Percentiles rank a stretch among this genome's conserved stretches.
These are phyloP conservation scores for Eimeria praecox DNA, from an alignment of 169 alveolate genomes.

Conservation along the genomic window DNA sequence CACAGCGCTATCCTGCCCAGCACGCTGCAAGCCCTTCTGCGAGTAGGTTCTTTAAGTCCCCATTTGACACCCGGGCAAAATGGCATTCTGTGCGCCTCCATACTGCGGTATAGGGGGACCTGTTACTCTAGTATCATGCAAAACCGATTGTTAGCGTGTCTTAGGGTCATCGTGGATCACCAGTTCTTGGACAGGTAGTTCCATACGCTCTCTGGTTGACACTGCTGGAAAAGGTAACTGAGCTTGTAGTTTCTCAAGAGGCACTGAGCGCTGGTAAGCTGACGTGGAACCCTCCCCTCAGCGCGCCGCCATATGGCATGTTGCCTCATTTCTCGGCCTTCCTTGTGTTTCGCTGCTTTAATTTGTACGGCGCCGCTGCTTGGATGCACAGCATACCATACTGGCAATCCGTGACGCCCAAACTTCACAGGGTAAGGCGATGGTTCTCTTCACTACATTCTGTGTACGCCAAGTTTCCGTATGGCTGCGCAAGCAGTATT, in stretches of 20 bases:
- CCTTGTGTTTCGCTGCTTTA: too few relatives aligned
- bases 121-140: background rate
- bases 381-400: background rate
- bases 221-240: too few relatives aligned
- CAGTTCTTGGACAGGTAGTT: background rate
- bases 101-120: background rate
- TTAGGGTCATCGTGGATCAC: background rate
- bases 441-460: background rate
- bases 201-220: background rate
- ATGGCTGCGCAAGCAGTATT: background rate
- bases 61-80: background rate
- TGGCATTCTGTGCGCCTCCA: background rate
- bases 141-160: background rate
- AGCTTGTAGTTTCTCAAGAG: background rate
- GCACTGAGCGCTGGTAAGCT: background rate
- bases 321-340: too few relatives aligned
- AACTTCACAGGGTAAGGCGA: background rate
- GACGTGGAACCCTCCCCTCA: background rate
- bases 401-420: background rate
- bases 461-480: background rate
- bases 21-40: background rate
- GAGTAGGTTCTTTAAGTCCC: background rate
- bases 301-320: background rate
- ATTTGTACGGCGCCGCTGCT: too few relatives aligned
- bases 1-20: background rate